Evolutionary conservation across 2,329 filamentous ascomycete species (phyloP), one percentile per base, ranked within the genome.

Genomic region (Thielaviopsis ethacetica): DNA sequence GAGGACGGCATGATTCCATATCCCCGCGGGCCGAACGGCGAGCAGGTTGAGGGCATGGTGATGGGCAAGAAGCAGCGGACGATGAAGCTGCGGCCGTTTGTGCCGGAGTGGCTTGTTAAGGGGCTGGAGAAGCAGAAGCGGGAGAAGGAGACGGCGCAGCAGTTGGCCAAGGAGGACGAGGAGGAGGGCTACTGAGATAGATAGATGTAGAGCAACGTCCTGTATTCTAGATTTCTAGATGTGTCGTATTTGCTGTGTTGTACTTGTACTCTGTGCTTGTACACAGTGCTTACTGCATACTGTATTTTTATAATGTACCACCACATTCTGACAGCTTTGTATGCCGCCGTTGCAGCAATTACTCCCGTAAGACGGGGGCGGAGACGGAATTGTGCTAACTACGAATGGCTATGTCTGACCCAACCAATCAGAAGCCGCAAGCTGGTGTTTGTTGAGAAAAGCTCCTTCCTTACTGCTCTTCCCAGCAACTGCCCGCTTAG

Each of bases 71-170:
- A 66, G 63, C 51, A 58, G 64, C 30, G 68, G 53, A 52, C 13
- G 53, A 56, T 78, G 58, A 80, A 75, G 80, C 15, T 90, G 41
- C 90, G 86, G 73, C 88, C 91, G 0, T 86, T 95, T 70, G 83
- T 96, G 65, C 90, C 91, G 0, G 75, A 82, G 49, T 97, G 91
- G 91, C 59, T 83, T 67, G 72, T 75, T 58, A 64, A 65, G 21
- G 71, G 71, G 15, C 64, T 80, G 53, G 67, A 70, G 54, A 19
- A 26, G 21, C 54, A 53, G 51, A 22, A 54, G 56, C 53, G 34
- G 21, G 47, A 50, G 24, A 56, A 22, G 13, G 17, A 54, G 21
- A 13, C 12, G 53, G 10, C 57, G 49, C n/a, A 60, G 17, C 17
- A 50, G 38, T 24, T 27, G 21, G 21, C 56, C 21, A 19, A 53